Base-by-base conservation (phyloP, 805 yeast species). In the Saccharomyces kudriavzevii region DNA sequence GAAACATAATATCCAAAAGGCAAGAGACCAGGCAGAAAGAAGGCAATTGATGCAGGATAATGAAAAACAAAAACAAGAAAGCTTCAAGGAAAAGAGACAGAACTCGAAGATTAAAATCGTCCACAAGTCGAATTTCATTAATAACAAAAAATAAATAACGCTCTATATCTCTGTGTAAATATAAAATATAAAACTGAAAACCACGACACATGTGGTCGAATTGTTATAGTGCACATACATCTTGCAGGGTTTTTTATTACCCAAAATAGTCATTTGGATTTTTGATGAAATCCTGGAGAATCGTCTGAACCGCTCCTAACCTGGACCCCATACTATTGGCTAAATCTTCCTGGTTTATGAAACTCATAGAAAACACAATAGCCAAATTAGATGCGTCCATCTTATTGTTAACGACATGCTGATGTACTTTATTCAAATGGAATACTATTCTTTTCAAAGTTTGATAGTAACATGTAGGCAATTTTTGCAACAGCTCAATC, bases 351-450 rank as follows among this genome's bases (percentile, higher is more conserved):
- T 73, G 76, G 58, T 73, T 70, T 58, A 81, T 67, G 59, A 81
- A 78, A 68, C 84, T 79, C 83, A 82, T 82, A 4, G 85, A 77
- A 62, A 92, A 85, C 5, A 92, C 97, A 52, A 95, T 92, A 4
- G 97, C 96, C 63, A 92, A 72, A 65, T 92, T 92, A 1, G 89
- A 84, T 2, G 96, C 81, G 53, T 85, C 88, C 98, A 92, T 92
- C 66, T 84, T 84, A 71, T 92, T 92, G 48, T 71, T 72, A 10
- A 79, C 83, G 47, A 84, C 83, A 63, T 82, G 83, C 54, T 77
- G 78, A 52, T 86, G 83, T 25, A 92, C 84, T 58, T 77, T 77
- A 58, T 78, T 75, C 72, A 91, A 77, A 71, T 91, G 98, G 46
- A 75, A 71, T 40, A 86, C 75, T 52, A 92, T 74, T 49, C 86